Base-by-base conservation (phyloP, 768 basidiomycete species). In the Macrocybe gigantea region DNA sequence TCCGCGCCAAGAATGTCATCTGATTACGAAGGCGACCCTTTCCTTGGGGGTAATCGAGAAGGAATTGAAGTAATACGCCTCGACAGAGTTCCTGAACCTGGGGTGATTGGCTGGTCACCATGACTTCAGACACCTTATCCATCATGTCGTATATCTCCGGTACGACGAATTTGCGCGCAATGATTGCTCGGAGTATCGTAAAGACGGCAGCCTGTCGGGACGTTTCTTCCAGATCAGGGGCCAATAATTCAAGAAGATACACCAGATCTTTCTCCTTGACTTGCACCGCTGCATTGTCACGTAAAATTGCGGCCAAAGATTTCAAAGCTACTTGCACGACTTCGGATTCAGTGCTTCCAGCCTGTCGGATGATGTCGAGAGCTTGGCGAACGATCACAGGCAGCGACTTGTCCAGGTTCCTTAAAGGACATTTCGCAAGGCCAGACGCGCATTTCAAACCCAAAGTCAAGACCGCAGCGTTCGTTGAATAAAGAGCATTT, bases 81-180 rank as follows among this genome's bases (percentile, higher is more conserved):
- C 96, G 85, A 50, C 91, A 95, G 7, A 89, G 80, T 61, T 96
- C 93, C 60, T 94, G 94, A 6, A 95, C 91, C 56, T 88, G 85
- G 0, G 82, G 64, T 2, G 94, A 93, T 64, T 98, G 95, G 55
- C 80, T 93, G 9, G 93, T 94, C 36, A 99, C 91, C 75, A 96
- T 83, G 56, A 95, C 80, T 54, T 92, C 85, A 3, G 92, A 83
- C 14, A 97, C 83, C 49, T 83, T 83, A 50, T 91, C 90, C 94
- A 99, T 97, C 33, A 94, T 68, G 63, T 98, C 94, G 68, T 99
- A 99, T 44, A 99, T 86, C 65, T 98, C 96, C 0, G 91, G 91
- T 0, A 95, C 90, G 32, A 98, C 83, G 53, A 98, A 88, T 60
- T 89, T 91, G 32, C 94, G 82, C 5, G 85, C 78, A 11, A 98